A percentile compares a stretch with the other conserved stretches of the same genome.
These are phyloP conservation scores for Vitis rupestris DNA, from an alignment of 164 flowering plant species.

Conservation along the genomic window DNA sequence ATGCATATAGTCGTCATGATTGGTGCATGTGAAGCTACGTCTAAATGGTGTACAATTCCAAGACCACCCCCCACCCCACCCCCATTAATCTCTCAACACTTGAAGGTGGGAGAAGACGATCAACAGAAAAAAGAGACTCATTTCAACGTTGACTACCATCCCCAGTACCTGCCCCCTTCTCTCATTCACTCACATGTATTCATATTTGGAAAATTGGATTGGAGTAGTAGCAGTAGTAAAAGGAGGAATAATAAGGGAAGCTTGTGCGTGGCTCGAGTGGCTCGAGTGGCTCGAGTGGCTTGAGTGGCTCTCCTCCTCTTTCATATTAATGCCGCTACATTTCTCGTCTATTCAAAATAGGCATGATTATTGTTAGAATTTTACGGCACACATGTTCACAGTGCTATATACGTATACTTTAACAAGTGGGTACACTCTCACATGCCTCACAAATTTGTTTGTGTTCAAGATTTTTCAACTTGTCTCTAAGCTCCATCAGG, in stretches of 20 bases:
- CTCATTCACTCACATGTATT: background rate
- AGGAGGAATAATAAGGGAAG: constrained; percentile 7
- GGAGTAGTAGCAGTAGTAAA: constrained; percentile 10
- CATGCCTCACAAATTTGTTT: background rate
- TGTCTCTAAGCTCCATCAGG: too few species aligned
- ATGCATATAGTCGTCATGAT: constrained; percentile 12
- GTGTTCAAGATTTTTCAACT: too few species aligned
- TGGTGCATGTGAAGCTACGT: constrained; percentile 18
- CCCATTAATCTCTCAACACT: background rate
- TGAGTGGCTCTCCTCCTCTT: constrained; percentile 8
- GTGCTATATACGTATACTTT: too few species aligned
- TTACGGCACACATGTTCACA: background rate
- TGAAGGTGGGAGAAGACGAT: background rate
- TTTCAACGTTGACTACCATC: constrained; percentile 14
- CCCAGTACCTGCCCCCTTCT: too few species aligned
- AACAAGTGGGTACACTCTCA: too few species aligned
- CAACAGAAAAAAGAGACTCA: background rate
- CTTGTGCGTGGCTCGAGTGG: constrained; percentile 7
- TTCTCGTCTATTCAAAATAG: background rate
- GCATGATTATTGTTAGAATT: background rate
- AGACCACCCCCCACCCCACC: too few species aligned
- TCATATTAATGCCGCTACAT: constrained; percentile 1
- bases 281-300: constrained; percentile 5
- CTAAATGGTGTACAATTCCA: background rate
- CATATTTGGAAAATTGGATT: background rate